These are phyloP conservation scores for Colletotrichum spaethianum DNA, from an alignment of 2,329 filamentous ascomycete species.

Conservation along the genomic window DNA sequence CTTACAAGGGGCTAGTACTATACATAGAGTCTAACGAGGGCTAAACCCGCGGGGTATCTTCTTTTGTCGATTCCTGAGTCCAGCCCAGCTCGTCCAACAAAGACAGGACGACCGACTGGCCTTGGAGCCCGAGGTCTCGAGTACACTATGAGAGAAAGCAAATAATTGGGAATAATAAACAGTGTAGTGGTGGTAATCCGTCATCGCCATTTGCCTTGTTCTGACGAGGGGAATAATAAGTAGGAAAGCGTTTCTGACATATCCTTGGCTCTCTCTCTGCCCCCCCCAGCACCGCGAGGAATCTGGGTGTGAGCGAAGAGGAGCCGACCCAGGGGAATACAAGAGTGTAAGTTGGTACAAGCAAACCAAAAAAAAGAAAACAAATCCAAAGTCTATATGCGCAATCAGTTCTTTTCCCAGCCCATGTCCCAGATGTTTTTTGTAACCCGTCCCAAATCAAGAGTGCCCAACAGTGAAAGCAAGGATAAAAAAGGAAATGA, in stretches of 20 bases:
- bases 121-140: conserved; percentile 24
- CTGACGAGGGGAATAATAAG: conserved; percentile 23
- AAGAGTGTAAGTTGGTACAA: conserved; percentile 19
- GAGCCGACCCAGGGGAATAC: conserved; percentile 21
- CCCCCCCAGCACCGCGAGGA: conserved; percentile 29
- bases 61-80: conserved; percentile 36
- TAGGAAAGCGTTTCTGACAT: conserved; percentile 41
- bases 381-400: conserved; percentile 41
- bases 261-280: conserved; percentile 32
- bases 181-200: conserved; percentile 18
- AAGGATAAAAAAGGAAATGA: conserved; percentile 6
- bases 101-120: conserved; percentile 14
- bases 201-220: conserved; percentile 38
- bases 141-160: conserved; percentile 22
- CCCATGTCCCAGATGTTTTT: conserved; percentile 38
- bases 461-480: conserved; percentile 10
- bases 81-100: conserved; percentile 34
- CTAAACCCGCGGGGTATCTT: conserved; percentile 41
- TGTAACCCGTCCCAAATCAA: conserved; percentile 40
- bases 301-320: conserved; percentile 6
- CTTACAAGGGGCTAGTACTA: conserved; percentile 16
- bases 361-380: conserved; percentile 14
- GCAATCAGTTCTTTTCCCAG: conserved; percentile 42
- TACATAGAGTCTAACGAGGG: conserved; percentile 37
- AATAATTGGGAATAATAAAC: conserved; percentile 7